Evolutionary conservation across 139 green algal species (phyloP).

Genomic region (Mesotaenium endlicherianum): DNA sequence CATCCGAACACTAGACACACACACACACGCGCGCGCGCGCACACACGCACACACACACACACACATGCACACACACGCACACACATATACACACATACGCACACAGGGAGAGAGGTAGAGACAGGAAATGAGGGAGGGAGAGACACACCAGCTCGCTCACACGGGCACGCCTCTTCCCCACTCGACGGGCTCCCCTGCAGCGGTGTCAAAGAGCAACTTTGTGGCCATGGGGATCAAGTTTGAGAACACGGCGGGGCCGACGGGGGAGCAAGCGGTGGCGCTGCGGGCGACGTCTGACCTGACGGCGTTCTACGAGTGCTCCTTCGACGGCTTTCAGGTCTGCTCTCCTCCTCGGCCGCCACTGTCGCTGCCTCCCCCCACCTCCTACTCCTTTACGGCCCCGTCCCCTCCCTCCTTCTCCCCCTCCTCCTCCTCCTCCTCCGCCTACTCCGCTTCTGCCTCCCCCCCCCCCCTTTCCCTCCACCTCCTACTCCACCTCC

Average conservation of each 20-base stretch:
- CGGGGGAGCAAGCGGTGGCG: neutral
- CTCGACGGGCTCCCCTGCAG: neutral
- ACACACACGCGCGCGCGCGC: neutral
- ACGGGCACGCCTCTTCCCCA: neutral
- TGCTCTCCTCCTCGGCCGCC: too few relatives aligned
- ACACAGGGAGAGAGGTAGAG: neutral
- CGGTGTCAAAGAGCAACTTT: neutral
- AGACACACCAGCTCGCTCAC: neutral
- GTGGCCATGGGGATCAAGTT: neutral
- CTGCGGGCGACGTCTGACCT: neutral
- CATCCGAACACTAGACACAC: too few relatives aligned
- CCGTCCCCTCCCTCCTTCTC: neutral
- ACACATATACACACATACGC: neutral
- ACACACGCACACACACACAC: neutral
- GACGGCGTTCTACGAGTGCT: neutral
- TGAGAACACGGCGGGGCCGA: constrained; percentile 9
- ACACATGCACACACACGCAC: neutral
- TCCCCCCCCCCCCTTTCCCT: neutral
- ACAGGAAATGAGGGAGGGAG: neutral
- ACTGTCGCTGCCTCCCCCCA: neutral
- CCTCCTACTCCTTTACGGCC: neutral
- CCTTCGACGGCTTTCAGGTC: neutral
- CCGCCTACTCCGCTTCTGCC: neutral
- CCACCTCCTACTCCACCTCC: neutral
- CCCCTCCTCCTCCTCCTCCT: neutral